Percentiles rank a stretch among this genome's conserved stretches.
These are phyloP conservation scores for Phaseolus coccineus DNA, from an alignment of 331 rosid genomes.

Conservation along the genomic window DNA sequence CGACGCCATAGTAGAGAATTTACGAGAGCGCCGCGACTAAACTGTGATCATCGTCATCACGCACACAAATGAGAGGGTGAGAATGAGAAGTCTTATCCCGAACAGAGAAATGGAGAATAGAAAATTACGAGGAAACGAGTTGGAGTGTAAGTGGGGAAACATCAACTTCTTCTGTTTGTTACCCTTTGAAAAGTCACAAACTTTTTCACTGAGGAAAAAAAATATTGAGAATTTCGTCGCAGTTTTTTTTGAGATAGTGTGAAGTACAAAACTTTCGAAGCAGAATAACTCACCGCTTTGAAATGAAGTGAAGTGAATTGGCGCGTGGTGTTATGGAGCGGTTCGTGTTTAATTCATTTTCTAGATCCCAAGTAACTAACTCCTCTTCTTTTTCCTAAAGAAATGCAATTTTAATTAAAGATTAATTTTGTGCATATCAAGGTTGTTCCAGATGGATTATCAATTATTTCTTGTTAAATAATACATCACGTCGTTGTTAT, in stretches of 20 bases:
- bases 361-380: constrained; percentile 37
- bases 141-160: not conserved
- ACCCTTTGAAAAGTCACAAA: constrained; percentile 2
- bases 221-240: not conserved
- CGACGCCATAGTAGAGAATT: constrained; percentile 46
- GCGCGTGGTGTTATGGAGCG: constrained; percentile 45
- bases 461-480: no score
- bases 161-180: constrained; percentile 13
- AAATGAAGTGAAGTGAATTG: constrained; percentile 40
- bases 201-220: not conserved
- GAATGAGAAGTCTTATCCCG: constrained; percentile 41
- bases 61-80: constrained; percentile 17
- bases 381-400: not conserved
- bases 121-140: constrained; percentile 4
- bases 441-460: no score
- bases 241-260: not conserved
- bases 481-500: no score
- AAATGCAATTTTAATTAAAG: not conserved
- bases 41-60: constrained; percentile 15
- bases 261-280: not conserved
- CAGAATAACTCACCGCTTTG: constrained; percentile 29
- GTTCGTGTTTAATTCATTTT: not conserved
- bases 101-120: constrained; percentile 19
- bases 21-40: constrained; percentile 1
- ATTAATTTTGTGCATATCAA: no score